A percentile compares a stretch with the other conserved stretches of the same genome.
phyloP scores from a whole-genome alignment of 306 rosid species.

The Oxytropis ochrocephala region DNA sequence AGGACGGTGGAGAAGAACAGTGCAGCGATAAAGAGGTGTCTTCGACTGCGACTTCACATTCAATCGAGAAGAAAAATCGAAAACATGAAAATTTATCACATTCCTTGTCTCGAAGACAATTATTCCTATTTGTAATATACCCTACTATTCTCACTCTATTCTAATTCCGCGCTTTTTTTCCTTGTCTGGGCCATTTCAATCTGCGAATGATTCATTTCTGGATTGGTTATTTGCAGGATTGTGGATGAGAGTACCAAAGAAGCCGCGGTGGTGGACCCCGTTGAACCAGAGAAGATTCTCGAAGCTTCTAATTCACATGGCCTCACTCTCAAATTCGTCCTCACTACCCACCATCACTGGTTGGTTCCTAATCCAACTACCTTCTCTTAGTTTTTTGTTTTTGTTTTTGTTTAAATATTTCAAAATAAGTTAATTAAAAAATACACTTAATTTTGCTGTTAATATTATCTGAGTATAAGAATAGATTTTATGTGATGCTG shows the following conservation, averaged over 20 bases:
- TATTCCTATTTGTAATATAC: constrained; percentile 30
- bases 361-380: constrained; percentile 32
- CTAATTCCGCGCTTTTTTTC: neutral
- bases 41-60: too few species aligned
- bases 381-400: neutral
- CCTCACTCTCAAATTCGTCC: constrained; percentile 62
- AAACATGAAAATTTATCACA: constrained; percentile 27
- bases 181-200: neutral
- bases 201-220: neutral
- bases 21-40: too few species aligned
- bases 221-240: constrained; percentile 33
- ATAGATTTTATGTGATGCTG: neutral
- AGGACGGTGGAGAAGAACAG: too few species aligned
- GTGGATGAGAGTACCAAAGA: constrained; percentile 69
- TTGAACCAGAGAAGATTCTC: constrained; percentile 76
- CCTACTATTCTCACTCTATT: neutral
- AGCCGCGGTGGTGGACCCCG: constrained; percentile 93
- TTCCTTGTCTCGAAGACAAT: constrained; percentile 34
- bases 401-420: too few species aligned
- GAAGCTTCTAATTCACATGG: constrained; percentile 59
- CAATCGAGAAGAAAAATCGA: constrained; percentile 25
- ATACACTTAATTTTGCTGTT: neutral
- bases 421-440: neutral
- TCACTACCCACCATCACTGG: constrained; percentile 99
- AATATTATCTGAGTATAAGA: neutral